These are phyloP conservation scores for Golubevia pallescens DNA, from an alignment of 1,284 basidiomycete species.

Conservation along the genomic window DNA sequence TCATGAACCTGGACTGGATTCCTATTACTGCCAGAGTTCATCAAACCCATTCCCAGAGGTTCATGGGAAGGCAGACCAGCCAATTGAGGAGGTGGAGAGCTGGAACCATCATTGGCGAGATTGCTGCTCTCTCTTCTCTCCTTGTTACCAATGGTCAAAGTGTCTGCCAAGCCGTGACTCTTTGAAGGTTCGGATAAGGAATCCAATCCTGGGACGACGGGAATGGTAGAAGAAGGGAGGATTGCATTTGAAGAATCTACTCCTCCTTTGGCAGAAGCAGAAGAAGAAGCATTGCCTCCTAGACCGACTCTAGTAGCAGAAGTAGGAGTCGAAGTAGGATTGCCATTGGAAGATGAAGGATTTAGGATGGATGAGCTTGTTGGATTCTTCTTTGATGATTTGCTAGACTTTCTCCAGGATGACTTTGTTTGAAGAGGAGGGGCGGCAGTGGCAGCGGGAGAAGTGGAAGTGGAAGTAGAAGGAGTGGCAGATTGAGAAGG, in stretches of 20 bases:
- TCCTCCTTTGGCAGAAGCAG: neutral
- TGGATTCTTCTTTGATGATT: neutral
- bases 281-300: neutral
- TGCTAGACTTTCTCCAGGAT: neutral
- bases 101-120: neutral
- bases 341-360: neutral
- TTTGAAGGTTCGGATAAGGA: neutral
- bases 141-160: neutral
- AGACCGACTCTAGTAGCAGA: neutral
- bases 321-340: neutral
- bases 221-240: neutral
- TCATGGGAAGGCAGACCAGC: too few species aligned
- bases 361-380: neutral
- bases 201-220: neutral
- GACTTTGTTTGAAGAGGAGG: neutral
- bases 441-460: too few species aligned
- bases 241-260: neutral
- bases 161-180: neutral
- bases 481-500: too few species aligned
- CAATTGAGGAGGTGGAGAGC: neutral
- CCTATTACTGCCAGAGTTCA: too few species aligned
- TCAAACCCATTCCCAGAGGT: too few species aligned
- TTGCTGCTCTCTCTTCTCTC: too few species aligned
- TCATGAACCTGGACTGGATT: too few species aligned
- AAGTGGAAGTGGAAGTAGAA: constrained; percentile 38